Conservation (phyloP, 371 early-diverging fungal species). For the Saksenaea vasiformis region DNA sequence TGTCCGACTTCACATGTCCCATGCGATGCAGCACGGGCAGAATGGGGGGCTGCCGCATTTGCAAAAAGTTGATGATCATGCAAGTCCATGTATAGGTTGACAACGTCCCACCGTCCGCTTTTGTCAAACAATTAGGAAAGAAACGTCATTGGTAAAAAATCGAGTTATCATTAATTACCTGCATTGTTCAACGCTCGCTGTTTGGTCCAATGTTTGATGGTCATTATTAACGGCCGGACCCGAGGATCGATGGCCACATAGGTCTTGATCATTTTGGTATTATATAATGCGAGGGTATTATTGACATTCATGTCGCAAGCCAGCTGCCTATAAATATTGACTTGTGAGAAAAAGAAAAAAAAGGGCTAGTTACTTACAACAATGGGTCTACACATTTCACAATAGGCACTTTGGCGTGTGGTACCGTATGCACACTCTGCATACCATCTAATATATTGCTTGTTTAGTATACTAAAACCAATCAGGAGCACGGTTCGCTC, state of each 20-base stretch:
- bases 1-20: conserved; percentile 24
- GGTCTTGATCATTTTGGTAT: conserved; percentile 75
- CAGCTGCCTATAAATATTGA: conserved; percentile 36
- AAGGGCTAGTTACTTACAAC: conserved; percentile 60
- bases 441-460: conserved; percentile 48
- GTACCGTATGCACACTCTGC: conserved; percentile 52
- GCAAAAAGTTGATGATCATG: conserved; percentile 87
- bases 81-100: conserved; percentile 94
- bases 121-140: conserved; percentile 17
- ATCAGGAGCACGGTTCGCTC: not conserved
- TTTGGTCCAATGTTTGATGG: conserved; percentile 84
- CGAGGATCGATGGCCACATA: conserved; percentile 82
- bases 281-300: conserved; percentile 76
- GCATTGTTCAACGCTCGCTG: conserved; percentile 76
- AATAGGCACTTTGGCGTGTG: conserved; percentile 68
- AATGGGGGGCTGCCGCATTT: conserved; percentile 85
- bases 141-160: conserved; percentile 1
- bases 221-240: conserved; percentile 73
- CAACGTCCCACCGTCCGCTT: conserved; percentile 90
- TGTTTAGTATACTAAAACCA: conserved; percentile 11
- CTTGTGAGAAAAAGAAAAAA: not conserved
- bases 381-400: conserved; percentile 62
- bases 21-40: conserved; percentile 82
- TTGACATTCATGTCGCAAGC: conserved; percentile 88
- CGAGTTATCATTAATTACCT: conserved; percentile 35